phyloP scores from a whole-genome alignment of 805 yeast genomes.

The Candida loeiensis region DNA sequence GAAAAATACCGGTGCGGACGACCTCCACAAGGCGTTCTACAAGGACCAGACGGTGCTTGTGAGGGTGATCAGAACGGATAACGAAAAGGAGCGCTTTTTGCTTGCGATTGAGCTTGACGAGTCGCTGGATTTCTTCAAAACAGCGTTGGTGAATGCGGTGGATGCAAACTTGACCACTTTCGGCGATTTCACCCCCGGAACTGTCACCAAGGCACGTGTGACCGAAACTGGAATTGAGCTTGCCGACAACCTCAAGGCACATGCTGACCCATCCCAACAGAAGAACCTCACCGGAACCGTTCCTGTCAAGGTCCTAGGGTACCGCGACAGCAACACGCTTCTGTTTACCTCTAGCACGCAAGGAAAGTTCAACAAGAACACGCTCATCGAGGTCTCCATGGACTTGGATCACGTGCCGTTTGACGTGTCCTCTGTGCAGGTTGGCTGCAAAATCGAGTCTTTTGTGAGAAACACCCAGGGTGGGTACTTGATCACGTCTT shows the following conservation, averaged over 20 bases:
- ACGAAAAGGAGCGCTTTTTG: slow-evolving; percentile 65
- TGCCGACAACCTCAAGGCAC: slow-evolving; percentile 76
- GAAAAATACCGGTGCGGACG: slow-evolving; percentile 55
- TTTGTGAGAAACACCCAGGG: slow-evolving; percentile 62
- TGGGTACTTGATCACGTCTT: slow-evolving; percentile 63
- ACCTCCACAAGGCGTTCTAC: slow-evolving; percentile 51
- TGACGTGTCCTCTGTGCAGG: slow-evolving; percentile 40
- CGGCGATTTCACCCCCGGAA: slow-evolving; percentile 59
- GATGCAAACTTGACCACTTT: slow-evolving; percentile 48
- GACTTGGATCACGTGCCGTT: slow-evolving; percentile 27
- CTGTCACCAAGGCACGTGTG: slow-evolving; percentile 32
- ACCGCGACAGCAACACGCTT: slow-evolving; percentile 67
- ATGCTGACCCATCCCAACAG: slow-evolving; percentile 69
- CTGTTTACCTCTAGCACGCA: slow-evolving; percentile 64
- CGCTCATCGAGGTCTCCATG: slow-evolving; percentile 62
- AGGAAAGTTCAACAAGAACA: slow-evolving; percentile 47
- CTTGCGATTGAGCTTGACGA: slow-evolving; percentile 51
- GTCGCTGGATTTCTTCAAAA: slow-evolving; percentile 18
- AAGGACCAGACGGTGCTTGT: slow-evolving; percentile 70
- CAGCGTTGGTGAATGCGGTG: slow-evolving; percentile 51
- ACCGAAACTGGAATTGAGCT: slow-evolving; percentile 26
- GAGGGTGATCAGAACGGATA: slow-evolving; percentile 64
- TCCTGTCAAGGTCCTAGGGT: slow-evolving; percentile 69
- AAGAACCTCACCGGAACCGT: slow-evolving; percentile 50
- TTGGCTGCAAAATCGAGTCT: slow-evolving; percentile 52